Evolutionary conservation across 2,329 filamentous ascomycete genomes (phyloP), one percentile per base, ranked within the genome.

Genomic region (Curvularia sp.): DNA sequence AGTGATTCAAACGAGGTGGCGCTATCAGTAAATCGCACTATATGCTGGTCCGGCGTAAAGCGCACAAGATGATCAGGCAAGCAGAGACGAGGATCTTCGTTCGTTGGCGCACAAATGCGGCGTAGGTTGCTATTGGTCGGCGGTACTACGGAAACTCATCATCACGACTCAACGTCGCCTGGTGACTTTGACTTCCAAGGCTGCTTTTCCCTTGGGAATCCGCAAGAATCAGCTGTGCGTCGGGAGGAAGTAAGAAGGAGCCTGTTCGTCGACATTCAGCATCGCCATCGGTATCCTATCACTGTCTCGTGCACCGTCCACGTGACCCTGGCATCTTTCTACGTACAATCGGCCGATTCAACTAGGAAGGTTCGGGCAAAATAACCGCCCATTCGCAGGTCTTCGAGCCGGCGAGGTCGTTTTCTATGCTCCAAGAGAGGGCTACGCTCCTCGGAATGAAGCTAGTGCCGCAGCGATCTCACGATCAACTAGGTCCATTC

Each of bases 51-150:
- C 21, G 19, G 46, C 23, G 34, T n/a, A 23, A 28, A 25, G 32
- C 32, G 34, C 47, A 13, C 19, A 25, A 18, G 30, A 38, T 9
- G 30, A 36, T 23, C 47, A 12, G 19, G 5, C 46, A 27, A 39
- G 34, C 23, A 38, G n/a, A 38, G 32, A 4, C n/a, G 47, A 38
- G n/a, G 32, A 49, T 49, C 32, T 38, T 39, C 8, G 32, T 25
- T 38, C 32, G 32, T 38, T 19, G 19, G 47, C 23, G 32, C 21
- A 27, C 23, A 38, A 49, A 46, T 27, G n/a, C 43, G 25, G 5
- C 28, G 28, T 46, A 21, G n/a, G 27, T 46, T 21, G 43, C 18
- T 3, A 53, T 57, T 57, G 55, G 55, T 36, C 52, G 49, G 55
- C 50, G 9, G 27, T 36, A 53, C 43, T 42, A 18, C 30, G 55